Conservation (phyloP, 148 eudicot species). For the Amaranthus cruentus region DNA sequence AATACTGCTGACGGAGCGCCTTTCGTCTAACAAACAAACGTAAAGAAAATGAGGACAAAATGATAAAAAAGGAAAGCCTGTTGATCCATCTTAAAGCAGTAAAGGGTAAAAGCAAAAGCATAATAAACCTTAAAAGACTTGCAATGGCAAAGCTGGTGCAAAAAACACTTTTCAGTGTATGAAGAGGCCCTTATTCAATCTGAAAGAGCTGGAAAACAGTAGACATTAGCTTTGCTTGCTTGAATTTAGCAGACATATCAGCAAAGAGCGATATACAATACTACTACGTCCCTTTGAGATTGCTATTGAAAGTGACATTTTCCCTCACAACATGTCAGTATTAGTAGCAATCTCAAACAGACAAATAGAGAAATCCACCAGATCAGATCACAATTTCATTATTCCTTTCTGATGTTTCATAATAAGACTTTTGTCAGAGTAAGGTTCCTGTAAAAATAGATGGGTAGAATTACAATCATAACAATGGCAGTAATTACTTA, state of each 20-base stretch:
- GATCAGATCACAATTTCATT: not conserved
- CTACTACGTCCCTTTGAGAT: no score
- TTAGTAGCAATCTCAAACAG: no score
- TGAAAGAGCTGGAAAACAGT: constrained; percentile 6
- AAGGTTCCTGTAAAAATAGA: not conserved
- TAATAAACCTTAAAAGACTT: constrained; percentile 10
- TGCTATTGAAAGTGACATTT: no score
- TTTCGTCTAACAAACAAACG: not conserved
- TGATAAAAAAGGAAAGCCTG: not conserved
- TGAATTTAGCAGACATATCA: not conserved
- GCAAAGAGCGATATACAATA: not conserved
- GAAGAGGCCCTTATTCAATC: constrained; percentile 9
- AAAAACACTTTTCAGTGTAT: not conserved
- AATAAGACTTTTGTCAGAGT: not conserved
- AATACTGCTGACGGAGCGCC: constrained; percentile 2
- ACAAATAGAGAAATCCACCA: no score
- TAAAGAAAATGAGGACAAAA: not conserved
- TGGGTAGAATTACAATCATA: no score
- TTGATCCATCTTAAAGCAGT: not conserved
- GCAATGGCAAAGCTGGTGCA: constrained; percentile 15
- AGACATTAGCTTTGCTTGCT: not conserved
- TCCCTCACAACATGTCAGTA: no score
- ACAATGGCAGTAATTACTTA: not conserved
- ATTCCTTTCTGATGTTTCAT: not conserved
- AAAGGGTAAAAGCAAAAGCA: constrained; percentile 13